Evolutionary conservation across 2,329 filamentous ascomycete species (phyloP), one percentile per base, ranked within the genome.

Genomic region (Magnaporthiopsis incrustans): DNA sequence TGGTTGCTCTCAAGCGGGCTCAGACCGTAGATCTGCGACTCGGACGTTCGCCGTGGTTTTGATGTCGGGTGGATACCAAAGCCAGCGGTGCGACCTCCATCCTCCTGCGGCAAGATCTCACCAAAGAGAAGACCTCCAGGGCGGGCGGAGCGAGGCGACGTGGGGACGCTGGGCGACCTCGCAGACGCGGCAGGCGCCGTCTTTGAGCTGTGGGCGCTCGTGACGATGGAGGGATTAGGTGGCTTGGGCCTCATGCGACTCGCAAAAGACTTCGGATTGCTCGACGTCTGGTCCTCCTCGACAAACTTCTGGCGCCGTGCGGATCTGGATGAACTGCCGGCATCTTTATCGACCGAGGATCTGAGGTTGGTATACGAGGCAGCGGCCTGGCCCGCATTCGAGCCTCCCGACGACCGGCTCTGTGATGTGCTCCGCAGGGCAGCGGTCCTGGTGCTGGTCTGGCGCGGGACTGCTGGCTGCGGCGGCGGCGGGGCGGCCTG

Each of bases 91-190:
- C 79, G 74, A 32, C 79, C 71, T 68, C 84, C 79, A 69, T 79
- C 80, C 68, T 85, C 81, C 53, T 85, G 79, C n/a, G 85, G 82
- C 33, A 86, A 77, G 68, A 93, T 83, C 74, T 93, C 91, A 53
- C 90, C 90, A 76, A 94, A 94, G 26, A 93, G 77, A 50, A 90
- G 83, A 66, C 82, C 82, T 63, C 81, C 79, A 60, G 77, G 69
- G 67, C 74, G 73, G 70, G 72, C 62, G 68, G 69, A 62, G 69
- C 69, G 67, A 73, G 72, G 68, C 72, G 77, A 71, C 68, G 75
- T 71, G 57, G 73, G 67, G 65, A 67, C 65, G 57, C 66, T 67
- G 32, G 71, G 69, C 60, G 75, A 70, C 27, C 65, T 64, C 59
- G 67, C 68, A 32, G 75, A 76, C 26, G 76, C 74, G 33, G 77